Evolutionary conservation across 164 flowering plant species (phyloP).

Genomic region (Magnolia kwangsiensis): DNA sequence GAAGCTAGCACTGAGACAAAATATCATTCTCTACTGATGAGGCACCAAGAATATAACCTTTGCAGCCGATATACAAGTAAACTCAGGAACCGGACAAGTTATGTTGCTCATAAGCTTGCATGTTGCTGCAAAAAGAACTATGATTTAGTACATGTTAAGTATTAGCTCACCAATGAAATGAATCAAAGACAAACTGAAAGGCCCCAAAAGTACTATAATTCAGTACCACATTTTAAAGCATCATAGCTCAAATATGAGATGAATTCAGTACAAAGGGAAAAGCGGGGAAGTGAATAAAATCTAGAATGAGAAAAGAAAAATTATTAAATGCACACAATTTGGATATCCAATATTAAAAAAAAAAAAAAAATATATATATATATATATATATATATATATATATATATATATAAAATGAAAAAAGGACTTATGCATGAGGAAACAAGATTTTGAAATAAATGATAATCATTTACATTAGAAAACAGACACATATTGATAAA

Average conservation of each 20-base stretch:
- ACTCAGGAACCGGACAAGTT: slow-evolving; percentile 87
- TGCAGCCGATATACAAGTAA: slow-evolving; percentile 81
- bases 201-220: no score
- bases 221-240: not conserved
- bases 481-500: no score
- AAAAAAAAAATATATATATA: no score
- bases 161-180: not conserved
- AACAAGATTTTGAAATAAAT: no score
- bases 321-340: not conserved
- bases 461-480: no score
- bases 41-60: slow-evolving; percentile 45
- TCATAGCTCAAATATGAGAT: not conserved
- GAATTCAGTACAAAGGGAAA: no score
- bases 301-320: not conserved
- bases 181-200: not conserved
- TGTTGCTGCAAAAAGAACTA: slow-evolving; percentile 49
- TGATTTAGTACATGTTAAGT: slow-evolving; percentile 6
- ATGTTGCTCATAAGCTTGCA: slow-evolving; percentile 78
- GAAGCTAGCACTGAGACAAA: not conserved
- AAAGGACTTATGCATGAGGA: no score
- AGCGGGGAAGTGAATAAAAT: not conserved
- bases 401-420: no score
- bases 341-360: not conserved
- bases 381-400: no score
- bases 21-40: not conserved